Conservation (phyloP, 2,329 filamentous ascomycete genomes). For the Graphilbum ipis-grandicollis region DNA sequence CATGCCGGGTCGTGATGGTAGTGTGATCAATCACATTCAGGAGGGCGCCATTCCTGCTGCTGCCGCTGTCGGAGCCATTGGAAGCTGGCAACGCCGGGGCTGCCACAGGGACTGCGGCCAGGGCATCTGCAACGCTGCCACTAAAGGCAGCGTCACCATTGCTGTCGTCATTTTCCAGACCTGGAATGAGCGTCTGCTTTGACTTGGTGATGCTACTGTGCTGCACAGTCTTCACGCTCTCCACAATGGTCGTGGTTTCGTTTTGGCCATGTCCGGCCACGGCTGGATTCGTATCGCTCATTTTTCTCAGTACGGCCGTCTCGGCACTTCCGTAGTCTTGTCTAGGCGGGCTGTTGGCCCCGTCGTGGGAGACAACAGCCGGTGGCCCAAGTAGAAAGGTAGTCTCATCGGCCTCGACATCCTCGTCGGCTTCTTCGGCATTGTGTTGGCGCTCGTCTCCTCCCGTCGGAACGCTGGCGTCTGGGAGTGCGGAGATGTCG, state of each 20-base stretch:
- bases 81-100: no score
- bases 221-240: no score
- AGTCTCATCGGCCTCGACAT: slow-evolving; percentile 20
- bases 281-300: background rate
- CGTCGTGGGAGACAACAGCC: no score
- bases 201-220: no score
- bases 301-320: no score
- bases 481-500: no score
- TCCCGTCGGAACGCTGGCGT: no score
- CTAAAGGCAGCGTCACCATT: background rate
- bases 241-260: no score
- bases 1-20: slow-evolving; percentile 8
- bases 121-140: no score
- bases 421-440: slow-evolving; percentile 2
- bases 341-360: background rate
- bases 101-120: no score
- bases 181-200: background rate
- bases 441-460: slow-evolving; percentile 3
- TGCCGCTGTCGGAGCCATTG: slow-evolving; percentile 7
- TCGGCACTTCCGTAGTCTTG: background rate
- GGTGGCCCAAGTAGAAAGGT: slow-evolving; percentile 25
- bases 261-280: background rate
- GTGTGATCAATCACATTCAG: slow-evolving; percentile 5
- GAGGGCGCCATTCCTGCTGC: slow-evolving; percentile 3
- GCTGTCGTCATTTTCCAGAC: background rate